A percentile compares a stretch with the other conserved stretches of the same genome.
These are phyloP conservation scores for Calonectria hongkongensis DNA, from an alignment of 2,329 filamentous ascomycete species.

Conservation along the genomic window DNA sequence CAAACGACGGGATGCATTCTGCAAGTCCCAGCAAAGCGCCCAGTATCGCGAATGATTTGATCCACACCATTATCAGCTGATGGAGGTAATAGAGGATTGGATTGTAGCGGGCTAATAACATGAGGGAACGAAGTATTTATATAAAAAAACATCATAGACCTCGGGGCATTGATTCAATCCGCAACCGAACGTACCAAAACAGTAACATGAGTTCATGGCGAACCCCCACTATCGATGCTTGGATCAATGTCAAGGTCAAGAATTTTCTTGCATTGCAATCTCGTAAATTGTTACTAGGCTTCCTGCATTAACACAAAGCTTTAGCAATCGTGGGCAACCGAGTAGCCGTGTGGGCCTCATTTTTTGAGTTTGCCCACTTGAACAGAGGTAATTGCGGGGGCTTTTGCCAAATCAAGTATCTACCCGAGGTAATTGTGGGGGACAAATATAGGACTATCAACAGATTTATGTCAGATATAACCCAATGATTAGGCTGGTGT, in stretches of 20 bases:
- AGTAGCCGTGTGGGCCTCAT: neutral
- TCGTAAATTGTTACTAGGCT: too few species aligned
- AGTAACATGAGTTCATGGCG: neutral
- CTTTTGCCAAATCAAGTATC: neutral
- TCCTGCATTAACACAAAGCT: too few species aligned
- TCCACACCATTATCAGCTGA: neutral
- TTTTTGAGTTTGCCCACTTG: neutral
- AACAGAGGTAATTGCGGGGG: neutral
- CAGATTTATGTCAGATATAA: too few species aligned
- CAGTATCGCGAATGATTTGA: neutral
- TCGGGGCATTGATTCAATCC: neutral
- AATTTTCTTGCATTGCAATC: too few species aligned
- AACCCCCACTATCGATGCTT: too few species aligned
- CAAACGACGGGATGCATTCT: neutral
- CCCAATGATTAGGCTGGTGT: too few species aligned
- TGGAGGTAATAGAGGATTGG: neutral
- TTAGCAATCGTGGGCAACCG: neutral
- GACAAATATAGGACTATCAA: neutral
- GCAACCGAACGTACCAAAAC: neutral
- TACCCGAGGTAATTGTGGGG: constrained; percentile 5
- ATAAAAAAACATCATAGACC: neutral
- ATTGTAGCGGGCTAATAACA: neutral
- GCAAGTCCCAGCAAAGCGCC: neutral
- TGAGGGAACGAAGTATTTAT: neutral
- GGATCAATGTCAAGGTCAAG: too few species aligned